Evolutionary conservation across 1,284 basidiomycete genomes (phyloP).

Genomic region (Anthracocystis panici-leucophaei): DNA sequence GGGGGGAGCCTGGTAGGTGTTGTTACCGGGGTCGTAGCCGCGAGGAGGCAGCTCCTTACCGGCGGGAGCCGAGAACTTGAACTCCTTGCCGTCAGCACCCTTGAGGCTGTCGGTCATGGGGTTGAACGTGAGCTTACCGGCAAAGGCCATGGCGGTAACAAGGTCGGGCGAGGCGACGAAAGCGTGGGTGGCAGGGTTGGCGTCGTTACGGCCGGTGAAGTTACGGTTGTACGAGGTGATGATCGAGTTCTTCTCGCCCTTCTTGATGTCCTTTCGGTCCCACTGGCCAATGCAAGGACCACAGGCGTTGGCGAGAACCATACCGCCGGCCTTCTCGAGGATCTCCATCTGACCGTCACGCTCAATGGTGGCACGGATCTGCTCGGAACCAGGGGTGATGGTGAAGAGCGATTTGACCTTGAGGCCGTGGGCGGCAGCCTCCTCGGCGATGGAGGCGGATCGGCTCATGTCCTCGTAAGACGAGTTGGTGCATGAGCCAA

Average conservation of each 20-base stretch:
- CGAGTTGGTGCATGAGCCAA: conserved; percentile 99
- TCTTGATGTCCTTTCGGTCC: conserved; percentile 96
- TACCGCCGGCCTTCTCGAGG: conserved; percentile 88
- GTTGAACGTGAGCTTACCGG: conserved; percentile 95
- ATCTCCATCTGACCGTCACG: conserved; percentile 92
- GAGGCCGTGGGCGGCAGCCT: conserved; percentile 88
- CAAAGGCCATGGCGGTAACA: conserved; percentile 97
- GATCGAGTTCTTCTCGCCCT: conserved; percentile 90
- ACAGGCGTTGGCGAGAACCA: conserved; percentile 97
- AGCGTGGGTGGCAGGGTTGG: conserved; percentile 98
- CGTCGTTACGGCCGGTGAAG: conserved; percentile 99
- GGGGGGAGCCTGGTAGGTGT: conserved; percentile 97
- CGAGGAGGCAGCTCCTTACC: conserved; percentile 92
- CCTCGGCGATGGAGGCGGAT: conserved; percentile 89
- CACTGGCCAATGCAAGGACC: conserved; percentile 99
- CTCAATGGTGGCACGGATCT: conserved; percentile 95
- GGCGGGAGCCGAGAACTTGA: conserved; percentile 92
- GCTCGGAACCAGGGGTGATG: conserved; percentile 97
- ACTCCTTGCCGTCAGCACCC: conserved; percentile 92
- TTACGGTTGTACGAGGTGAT: conserved; percentile 99
- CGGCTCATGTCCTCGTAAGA: conserved; percentile 99
- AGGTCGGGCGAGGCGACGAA: conserved; percentile 98
- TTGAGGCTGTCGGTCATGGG: conserved; percentile 90
- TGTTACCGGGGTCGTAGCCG: conserved; percentile 95
- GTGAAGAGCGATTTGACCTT: conserved; percentile 93